Percentiles rank a stretch among this genome's conserved stretches.
phyloP scores from a whole-genome alignment of 495 filamentous ascomycete genomes.

The Trichoderma reesei region DNA sequence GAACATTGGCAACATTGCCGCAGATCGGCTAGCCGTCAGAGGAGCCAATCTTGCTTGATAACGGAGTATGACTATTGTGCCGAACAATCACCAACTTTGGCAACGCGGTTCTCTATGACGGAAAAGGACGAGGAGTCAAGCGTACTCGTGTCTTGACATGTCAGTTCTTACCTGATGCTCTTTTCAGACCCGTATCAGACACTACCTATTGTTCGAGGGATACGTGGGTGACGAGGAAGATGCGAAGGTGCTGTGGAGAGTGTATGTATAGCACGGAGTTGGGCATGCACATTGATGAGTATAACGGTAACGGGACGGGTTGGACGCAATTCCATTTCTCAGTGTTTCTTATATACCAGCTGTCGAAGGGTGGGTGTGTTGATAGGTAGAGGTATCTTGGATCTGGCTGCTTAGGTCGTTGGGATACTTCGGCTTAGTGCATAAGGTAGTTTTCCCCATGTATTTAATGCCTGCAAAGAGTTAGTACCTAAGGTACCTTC shows the following conservation, averaged over 20 bases:
- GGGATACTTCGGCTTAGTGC: no score
- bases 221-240: neutral
- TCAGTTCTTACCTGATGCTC: neutral
- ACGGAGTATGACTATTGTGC: neutral
- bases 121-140: no score
- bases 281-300: neutral
- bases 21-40: constrained; percentile 67
- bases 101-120: no score
- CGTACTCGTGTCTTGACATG: neutral
- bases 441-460: no score
- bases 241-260: neutral
- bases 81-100: no score
- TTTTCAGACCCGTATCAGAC: neutral
- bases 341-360: neutral
- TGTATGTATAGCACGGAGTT: neutral
- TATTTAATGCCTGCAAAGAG: no score
- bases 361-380: neutral
- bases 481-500: no score
- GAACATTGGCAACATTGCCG: constrained; percentile 63
- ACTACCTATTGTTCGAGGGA: neutral
- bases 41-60: constrained; percentile 25
- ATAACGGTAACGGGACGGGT: neutral
- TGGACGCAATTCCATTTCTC: neutral
- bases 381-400: neutral
- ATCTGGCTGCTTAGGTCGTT: no score